Percentiles rank a stretch among this genome's conserved stretches.
Conservation (phyloP, 805 yeast genomes). For the Lipomyces sp. region DNA sequence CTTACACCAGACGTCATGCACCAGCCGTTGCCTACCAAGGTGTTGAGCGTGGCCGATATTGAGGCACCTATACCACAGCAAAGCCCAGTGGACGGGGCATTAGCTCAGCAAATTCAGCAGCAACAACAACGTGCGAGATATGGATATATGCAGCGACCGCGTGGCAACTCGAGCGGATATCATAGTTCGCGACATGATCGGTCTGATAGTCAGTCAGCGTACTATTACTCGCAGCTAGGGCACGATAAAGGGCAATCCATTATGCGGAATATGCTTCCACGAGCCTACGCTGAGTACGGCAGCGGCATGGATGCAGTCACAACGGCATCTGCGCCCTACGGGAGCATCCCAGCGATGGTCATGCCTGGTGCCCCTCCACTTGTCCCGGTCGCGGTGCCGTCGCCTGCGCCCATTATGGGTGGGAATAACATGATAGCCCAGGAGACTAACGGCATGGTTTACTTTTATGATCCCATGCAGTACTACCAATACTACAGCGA, state of each 20-base stretch:
- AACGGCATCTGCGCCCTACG: not conserved
- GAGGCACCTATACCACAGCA: constrained; percentile 12
- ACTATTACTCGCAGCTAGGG: constrained; percentile 1
- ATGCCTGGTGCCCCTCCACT: constrained; percentile 7
- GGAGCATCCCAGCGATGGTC: constrained; percentile 7
- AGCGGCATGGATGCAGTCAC: not conserved
- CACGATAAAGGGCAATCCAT: constrained; percentile 9
- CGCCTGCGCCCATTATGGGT: constrained; percentile 14
- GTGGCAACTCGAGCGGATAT: constrained; percentile 13
- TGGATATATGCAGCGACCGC: constrained; percentile 5
- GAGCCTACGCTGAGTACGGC: constrained; percentile 6
- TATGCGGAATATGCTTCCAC: constrained; percentile 11
- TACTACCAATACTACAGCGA: constrained; percentile 10
- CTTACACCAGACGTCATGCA: constrained; percentile 26
- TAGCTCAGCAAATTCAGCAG: not conserved
- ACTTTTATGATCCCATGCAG: constrained; percentile 21
- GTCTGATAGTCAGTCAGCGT: not conserved
- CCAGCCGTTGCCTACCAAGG: constrained; percentile 26
- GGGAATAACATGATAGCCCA: constrained; percentile 6
- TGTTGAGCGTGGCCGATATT: constrained; percentile 24
- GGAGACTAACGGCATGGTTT: constrained; percentile 26
- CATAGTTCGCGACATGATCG: constrained; percentile 6
- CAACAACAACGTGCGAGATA: not conserved
- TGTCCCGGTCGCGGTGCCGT: constrained; percentile 13
- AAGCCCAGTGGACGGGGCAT: constrained; percentile 7